Percentiles rank a stretch among this genome's conserved stretches.
Conservation (phyloP, 495 filamentous ascomycete genomes). For the Lasiosphaeria miniovina region DNA sequence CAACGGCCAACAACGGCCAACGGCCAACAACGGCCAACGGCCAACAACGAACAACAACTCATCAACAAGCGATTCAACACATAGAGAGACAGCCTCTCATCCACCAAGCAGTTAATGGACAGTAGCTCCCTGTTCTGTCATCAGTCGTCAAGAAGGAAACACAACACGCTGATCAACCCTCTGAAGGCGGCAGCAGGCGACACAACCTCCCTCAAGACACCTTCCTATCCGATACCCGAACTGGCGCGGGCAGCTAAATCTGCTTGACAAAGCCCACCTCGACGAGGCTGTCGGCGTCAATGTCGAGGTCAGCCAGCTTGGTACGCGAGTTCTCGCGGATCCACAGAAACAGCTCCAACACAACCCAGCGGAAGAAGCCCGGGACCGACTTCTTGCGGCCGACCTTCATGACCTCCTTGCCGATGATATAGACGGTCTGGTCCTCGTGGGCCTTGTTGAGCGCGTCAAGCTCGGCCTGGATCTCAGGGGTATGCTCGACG, state of each 20-base stretch:
- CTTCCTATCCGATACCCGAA: background rate
- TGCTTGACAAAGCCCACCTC: slow-evolving; percentile 70
- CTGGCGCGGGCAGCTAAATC: slow-evolving; percentile 32
- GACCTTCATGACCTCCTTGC: slow-evolving; percentile 64
- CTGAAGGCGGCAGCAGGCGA: background rate
- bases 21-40: no score
- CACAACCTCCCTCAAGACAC: background rate
- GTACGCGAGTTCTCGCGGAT: slow-evolving; percentile 64
- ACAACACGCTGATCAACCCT: background rate
- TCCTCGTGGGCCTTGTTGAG: slow-evolving; percentile 52
- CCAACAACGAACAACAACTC: no score
- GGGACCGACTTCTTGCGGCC: slow-evolving; percentile 24
- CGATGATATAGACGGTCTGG: slow-evolving; percentile 62
- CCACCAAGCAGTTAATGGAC: no score
- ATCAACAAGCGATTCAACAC: no score
- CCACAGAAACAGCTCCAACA: slow-evolving; percentile 61
- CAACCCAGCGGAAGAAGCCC: slow-evolving; percentile 43
- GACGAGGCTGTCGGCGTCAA: slow-evolving; percentile 59
- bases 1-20: no score
- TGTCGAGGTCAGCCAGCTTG: slow-evolving; percentile 58
- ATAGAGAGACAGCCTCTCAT: no score
- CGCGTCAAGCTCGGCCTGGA: slow-evolving; percentile 36
- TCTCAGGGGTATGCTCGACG: slow-evolving; percentile 28
- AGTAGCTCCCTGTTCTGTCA: no score
- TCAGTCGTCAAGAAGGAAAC: no score